Evolutionary conservation across 2,329 filamentous ascomycete species (phyloP).

Genomic region (Endothia cerciana): DNA sequence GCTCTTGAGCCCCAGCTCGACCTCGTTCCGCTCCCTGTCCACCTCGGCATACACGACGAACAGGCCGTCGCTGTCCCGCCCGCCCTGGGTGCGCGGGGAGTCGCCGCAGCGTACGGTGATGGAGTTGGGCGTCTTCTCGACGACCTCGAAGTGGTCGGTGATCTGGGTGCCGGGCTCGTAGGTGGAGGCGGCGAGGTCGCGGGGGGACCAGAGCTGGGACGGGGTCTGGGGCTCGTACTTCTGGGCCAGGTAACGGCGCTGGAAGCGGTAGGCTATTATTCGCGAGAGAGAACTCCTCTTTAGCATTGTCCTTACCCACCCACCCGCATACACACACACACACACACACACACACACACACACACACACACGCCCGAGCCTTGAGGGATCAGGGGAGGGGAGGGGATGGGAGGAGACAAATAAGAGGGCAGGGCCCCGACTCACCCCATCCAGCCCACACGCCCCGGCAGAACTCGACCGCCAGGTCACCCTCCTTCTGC

Average conservation of each 20-base stretch:
- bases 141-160: constrained; percentile 73
- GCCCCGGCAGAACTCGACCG: constrained; percentile 68
- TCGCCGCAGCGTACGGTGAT: constrained; percentile 70
- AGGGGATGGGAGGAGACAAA: not conserved
- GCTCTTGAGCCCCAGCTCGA: constrained; percentile 68
- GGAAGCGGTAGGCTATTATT: constrained; percentile 57
- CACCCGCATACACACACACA: not conserved
- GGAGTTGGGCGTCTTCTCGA: constrained; percentile 62
- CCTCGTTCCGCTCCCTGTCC: constrained; percentile 61
- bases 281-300: constrained; percentile 8
- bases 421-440: constrained; percentile 31
- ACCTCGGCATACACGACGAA: constrained; percentile 67
- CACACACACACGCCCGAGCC: no score
- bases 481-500: constrained; percentile 60
- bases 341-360: constrained; percentile 10
- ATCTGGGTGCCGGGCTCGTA: constrained; percentile 68
- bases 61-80: constrained; percentile 65
- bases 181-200: constrained; percentile 56
- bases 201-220: constrained; percentile 63
- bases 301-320: not conserved
- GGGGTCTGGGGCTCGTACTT: constrained; percentile 63
- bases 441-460: constrained; percentile 69
- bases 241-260: constrained; percentile 60
- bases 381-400: no score
- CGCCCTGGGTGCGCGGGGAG: constrained; percentile 59